Evolutionary conservation across 1,284 basidiomycete species (phyloP), one percentile per base, ranked within the genome.

Genomic region (Chalciporus piperatoides): DNA sequence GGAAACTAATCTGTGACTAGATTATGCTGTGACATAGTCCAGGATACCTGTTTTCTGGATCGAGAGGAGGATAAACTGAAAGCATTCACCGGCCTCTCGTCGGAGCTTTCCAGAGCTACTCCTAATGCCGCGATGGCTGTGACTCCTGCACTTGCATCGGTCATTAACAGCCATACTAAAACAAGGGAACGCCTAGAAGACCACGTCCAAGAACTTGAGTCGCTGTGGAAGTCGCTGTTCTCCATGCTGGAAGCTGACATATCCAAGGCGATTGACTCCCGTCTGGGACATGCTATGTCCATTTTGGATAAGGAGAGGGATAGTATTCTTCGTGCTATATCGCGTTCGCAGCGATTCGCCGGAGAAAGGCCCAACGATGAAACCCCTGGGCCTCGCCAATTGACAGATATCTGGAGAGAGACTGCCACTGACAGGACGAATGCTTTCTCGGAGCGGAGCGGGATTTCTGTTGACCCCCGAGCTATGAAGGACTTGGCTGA

Each of bases 31-130:
- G 64, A 75, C 55, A 67, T 71, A 39, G 64, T 73, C 43, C 70
- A 73, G 58, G 68, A 75, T 49, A 65, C 67, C 14, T 72, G 70
- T 44, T 63, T 65, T 32, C 65, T 73, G 33, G 70, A 71, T 32
- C 68, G 63, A 47, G 75, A 76, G 52, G 74, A 72, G 49, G 67
- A 68, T 39, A 69, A 62, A 46, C 32, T 69, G 24, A 67, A 73
- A 51, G 72, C 72, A 4, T 79, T 75, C 51, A 76, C 69, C 4
- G 70, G 74, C 36, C 68, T 81, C 40, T 76, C 76, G 9, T 62
- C 70, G 15, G 70, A 75, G 11, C 66, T 81, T 24, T 70, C 74
- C 14, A 71, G 68, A 49, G 68, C 75, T 17, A 74, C 76, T 19
- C 59, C 68, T 6, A 63, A 69, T 3, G 70, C 71, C 15, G 68